These are phyloP conservation scores for Apiospora aurea DNA, from an alignment of 2,329 filamentous ascomycete species.

Conservation along the genomic window DNA sequence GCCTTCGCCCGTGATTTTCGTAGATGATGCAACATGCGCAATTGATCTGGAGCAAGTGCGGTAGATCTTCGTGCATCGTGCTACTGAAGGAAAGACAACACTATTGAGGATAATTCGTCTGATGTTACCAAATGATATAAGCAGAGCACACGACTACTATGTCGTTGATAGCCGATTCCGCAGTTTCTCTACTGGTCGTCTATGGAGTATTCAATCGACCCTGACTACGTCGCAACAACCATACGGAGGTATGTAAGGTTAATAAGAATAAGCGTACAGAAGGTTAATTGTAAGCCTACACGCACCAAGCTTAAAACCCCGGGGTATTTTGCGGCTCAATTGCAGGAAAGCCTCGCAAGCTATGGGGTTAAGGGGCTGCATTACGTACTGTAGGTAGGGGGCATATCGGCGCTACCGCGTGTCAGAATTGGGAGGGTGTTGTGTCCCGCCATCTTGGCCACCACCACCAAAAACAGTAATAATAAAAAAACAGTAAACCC, in stretches of 20 bases:
- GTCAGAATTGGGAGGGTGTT: conserved; percentile 1
- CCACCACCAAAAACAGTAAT: no score
- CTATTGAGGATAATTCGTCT: no score
- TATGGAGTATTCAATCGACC: neutral
- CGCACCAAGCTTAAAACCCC: neutral
- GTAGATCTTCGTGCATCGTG: neutral
- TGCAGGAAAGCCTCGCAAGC: neutral
- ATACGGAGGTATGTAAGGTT: neutral
- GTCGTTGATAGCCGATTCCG: neutral
- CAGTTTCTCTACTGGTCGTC: neutral
- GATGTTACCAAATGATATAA: no score
- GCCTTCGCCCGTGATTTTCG: neutral
- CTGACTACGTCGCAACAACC: neutral
- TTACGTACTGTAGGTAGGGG: neutral
- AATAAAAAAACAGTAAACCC: neutral
- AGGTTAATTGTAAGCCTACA: conserved; percentile 11
- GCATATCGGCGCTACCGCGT: conserved; percentile 7
- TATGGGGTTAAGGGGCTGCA: neutral
- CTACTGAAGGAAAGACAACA: neutral
- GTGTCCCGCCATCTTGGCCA: conserved; percentile 8
- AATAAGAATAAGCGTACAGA: neutral
- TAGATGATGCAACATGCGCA: conserved; percentile 6
- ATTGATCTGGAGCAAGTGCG: neutral
- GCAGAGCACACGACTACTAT: neutral
- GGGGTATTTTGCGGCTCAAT: conserved; percentile 2